phyloP scores from a whole-genome alignment of 2,329 filamentous ascomycete species.

The Exserohilum rostratum region DNA sequence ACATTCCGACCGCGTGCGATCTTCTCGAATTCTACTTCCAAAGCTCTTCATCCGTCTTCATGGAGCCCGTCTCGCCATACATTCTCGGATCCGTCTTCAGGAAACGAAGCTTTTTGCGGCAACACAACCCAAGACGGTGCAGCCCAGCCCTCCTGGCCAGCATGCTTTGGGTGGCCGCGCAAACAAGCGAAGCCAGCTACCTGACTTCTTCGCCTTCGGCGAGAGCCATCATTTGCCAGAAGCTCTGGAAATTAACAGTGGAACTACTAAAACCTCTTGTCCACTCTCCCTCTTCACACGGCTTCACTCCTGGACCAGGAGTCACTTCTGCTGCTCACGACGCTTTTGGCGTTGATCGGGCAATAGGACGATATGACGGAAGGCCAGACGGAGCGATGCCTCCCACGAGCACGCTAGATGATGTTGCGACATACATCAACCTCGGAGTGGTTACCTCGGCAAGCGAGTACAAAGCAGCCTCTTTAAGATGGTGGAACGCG shows the following conservation, averaged over 20 bases:
- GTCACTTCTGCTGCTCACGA: slow-evolving; percentile 79
- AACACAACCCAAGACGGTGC: slow-evolving; percentile 78
- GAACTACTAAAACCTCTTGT: slow-evolving; percentile 86
- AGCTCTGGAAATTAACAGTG: slow-evolving; percentile 83
- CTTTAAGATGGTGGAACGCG: slow-evolving; percentile 90
- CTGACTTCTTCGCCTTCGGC: slow-evolving; percentile 82
- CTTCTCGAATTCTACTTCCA: slow-evolving; percentile 89
- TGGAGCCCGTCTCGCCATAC: slow-evolving; percentile 89
- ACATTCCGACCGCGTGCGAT: slow-evolving; percentile 81
- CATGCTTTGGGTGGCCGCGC: slow-evolving; percentile 94
- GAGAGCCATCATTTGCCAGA: slow-evolving; percentile 83
- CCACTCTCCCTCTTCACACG: slow-evolving; percentile 68
- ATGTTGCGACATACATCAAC: slow-evolving; percentile 89
- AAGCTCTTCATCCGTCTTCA: slow-evolving; percentile 83
- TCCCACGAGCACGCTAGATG: slow-evolving; percentile 74
- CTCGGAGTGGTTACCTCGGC: slow-evolving; percentile 88
- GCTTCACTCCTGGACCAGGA: slow-evolving; percentile 58
- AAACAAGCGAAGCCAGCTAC: slow-evolving; percentile 87
- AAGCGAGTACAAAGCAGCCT: slow-evolving; percentile 82
- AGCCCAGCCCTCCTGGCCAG: slow-evolving; percentile 86
- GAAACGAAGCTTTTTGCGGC: slow-evolving; percentile 84
- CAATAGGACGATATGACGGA: slow-evolving; percentile 57
- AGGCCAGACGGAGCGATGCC: slow-evolving; percentile 54
- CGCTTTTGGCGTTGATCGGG: slow-evolving; percentile 75
- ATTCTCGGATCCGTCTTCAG: slow-evolving; percentile 87